Percentiles rank a stretch among this genome's conserved stretches.
Evolutionary conservation across 2,329 filamentous ascomycete genomes (phyloP).

Genomic region (Cercospora brassicicola): DNA sequence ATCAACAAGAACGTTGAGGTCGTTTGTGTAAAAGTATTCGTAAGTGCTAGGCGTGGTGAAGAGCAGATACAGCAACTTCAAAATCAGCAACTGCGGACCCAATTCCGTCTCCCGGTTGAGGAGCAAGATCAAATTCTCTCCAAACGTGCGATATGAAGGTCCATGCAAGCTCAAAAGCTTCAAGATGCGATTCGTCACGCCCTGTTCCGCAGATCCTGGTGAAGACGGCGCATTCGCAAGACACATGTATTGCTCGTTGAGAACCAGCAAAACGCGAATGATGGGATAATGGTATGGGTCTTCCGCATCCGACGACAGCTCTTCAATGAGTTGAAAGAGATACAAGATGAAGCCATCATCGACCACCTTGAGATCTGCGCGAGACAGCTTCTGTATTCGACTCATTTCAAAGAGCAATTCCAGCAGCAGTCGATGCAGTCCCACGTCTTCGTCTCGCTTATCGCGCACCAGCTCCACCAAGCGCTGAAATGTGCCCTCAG

Average conservation of each 20-base stretch:
- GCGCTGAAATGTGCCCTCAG: constrained; percentile 78
- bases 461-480: constrained; percentile 77
- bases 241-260: constrained; percentile 96
- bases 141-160: constrained; percentile 84
- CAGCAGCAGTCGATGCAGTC: constrained; percentile 74
- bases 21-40: constrained; percentile 99
- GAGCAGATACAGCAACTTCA: constrained; percentile 91
- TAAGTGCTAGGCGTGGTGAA: constrained; percentile 90
- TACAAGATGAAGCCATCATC: constrained; percentile 79
- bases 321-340: constrained; percentile 84
- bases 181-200: constrained; percentile 85
- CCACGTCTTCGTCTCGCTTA: constrained; percentile 45
- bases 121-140: constrained; percentile 93
- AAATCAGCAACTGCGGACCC: constrained; percentile 88
- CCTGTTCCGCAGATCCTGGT: constrained; percentile 37
- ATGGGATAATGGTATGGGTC: constrained; percentile 96
- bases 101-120: constrained; percentile 93
- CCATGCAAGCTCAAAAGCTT: constrained; percentile 84
- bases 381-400: constrained; percentile 76
- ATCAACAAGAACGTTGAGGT: constrained; percentile 88
- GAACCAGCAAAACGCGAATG: constrained; percentile 88
- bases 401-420: constrained; percentile 97
- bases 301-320: constrained; percentile 78
- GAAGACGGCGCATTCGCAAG: constrained; percentile 62
- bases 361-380: constrained; percentile 69